Conservation (phyloP, 2,329 filamentous ascomycete genomes). For the Coniosporium uncinatum region DNA sequence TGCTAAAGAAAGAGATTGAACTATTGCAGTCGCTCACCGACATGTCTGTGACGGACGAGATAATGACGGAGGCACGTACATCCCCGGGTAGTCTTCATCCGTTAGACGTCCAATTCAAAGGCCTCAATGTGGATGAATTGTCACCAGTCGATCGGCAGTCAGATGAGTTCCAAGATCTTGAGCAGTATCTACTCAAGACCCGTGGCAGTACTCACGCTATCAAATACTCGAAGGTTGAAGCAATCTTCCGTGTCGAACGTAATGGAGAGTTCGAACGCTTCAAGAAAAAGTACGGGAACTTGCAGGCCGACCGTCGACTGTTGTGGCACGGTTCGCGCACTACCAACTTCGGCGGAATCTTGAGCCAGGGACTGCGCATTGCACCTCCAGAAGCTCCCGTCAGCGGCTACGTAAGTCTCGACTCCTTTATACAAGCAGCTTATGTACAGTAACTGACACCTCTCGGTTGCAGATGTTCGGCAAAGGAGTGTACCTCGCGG, state of each 20-base stretch:
- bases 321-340: slow-evolving; percentile 84
- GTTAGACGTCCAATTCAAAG: slow-evolving; percentile 68
- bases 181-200: slow-evolving; percentile 61
- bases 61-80: slow-evolving; percentile 62
- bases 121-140: slow-evolving; percentile 73
- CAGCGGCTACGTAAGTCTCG: slow-evolving; percentile 77
- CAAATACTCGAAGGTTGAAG: slow-evolving; percentile 50
- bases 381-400: slow-evolving; percentile 80
- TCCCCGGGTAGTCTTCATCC: slow-evolving; percentile 48
- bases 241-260: slow-evolving; percentile 82
- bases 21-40: slow-evolving; percentile 77
- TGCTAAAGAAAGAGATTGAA: slow-evolving; percentile 72
- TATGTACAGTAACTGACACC: too few relatives aligned
- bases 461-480: too few relatives aligned
- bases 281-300: slow-evolving; percentile 41
- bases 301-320: slow-evolving; percentile 63
- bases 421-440: too few relatives aligned
- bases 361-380: slow-evolving; percentile 84
- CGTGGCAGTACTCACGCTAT: slow-evolving; percentile 61
- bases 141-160: slow-evolving; percentile 53
- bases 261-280: slow-evolving; percentile 68
- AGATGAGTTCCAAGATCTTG: slow-evolving; percentile 59
- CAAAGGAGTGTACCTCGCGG: slow-evolving; percentile 65
- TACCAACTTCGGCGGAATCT: slow-evolving; percentile 84
- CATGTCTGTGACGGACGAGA: slow-evolving; percentile 76